Conservation (phyloP, 345 rosid genomes). For the Syzygium aqueum region DNA sequence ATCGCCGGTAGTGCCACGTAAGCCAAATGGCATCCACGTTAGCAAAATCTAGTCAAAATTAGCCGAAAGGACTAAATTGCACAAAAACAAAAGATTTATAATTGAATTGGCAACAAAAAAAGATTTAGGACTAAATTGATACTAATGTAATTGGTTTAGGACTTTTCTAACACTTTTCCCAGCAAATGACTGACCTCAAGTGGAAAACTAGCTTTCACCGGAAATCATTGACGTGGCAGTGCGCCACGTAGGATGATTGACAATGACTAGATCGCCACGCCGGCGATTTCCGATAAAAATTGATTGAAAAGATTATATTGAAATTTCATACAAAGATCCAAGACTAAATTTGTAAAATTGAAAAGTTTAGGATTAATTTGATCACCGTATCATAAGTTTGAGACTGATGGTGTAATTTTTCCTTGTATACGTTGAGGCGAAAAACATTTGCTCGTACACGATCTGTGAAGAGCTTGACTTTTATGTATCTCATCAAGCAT, state of each 20-base stretch:
- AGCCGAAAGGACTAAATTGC: too few species aligned
- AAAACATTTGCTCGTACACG: neutral
- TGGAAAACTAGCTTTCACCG: too few species aligned
- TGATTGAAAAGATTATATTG: rapidly evolving
- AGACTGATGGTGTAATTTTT: neutral
- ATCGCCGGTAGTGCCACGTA: too few species aligned
- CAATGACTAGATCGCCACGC: rapidly evolving
- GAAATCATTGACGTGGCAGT: rapidly evolving
- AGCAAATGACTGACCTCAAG: too few species aligned
- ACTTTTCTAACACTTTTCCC: too few species aligned
- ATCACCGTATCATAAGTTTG: rapidly evolving
- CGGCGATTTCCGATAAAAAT: rapidly evolving
- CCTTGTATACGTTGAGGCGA: neutral
- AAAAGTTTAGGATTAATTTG: neutral
- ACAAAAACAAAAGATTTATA: too few species aligned
- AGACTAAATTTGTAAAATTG: rapidly evolving
- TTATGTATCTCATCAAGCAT: neutral
- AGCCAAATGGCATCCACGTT: too few species aligned
- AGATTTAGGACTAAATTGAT: too few species aligned
- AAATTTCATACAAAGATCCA: rapidly evolving
- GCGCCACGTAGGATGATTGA: rapidly evolving
- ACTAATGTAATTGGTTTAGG: too few species aligned
- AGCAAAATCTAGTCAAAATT: too few species aligned
- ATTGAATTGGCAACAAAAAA: too few species aligned
- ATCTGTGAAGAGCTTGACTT: neutral